These are phyloP conservation scores for Nyctanthes arbortristis DNA, from an alignment of 257 asterid genomes.

Conservation along the genomic window DNA sequence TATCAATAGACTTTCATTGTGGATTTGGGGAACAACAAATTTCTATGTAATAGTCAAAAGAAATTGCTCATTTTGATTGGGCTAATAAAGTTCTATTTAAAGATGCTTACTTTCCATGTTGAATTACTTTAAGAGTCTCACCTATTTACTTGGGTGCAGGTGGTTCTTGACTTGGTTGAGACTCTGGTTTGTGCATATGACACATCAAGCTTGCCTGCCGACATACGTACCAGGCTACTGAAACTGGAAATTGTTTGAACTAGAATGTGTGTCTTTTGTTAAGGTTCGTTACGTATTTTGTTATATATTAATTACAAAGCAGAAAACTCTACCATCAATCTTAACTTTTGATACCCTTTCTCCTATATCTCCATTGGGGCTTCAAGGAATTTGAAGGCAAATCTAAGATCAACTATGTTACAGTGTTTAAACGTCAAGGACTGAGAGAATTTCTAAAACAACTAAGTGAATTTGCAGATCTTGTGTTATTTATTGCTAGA, in stretches of 20 bases:
- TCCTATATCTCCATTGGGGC: conserved; percentile 14
- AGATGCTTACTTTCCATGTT: neutral
- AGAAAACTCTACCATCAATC: neutral
- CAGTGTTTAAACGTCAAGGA: conserved; percentile 95
- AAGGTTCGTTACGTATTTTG: conserved; percentile 45
- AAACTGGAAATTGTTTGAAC: conserved; percentile 86
- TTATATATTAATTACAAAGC: conserved; percentile 4
- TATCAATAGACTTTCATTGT: too few relatives aligned
- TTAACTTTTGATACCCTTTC: conserved; percentile 3
- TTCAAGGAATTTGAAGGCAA: conserved; percentile 76
- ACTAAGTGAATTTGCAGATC: conserved; percentile 86
- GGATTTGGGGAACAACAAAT: neutral
- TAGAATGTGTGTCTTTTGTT: conserved; percentile 59
- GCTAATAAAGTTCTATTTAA: neutral
- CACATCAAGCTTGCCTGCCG: conserved; percentile 72
- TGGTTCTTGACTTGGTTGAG: conserved; percentile 94
- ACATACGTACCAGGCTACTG: conserved; percentile 75
- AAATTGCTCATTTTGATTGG: neutral
- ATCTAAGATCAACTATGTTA: conserved; percentile 85
- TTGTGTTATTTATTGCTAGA: conserved; percentile 89
- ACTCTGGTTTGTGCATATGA: conserved; percentile 89
- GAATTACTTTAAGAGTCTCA: conserved; percentile 11
- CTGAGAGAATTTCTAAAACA: conserved; percentile 67
- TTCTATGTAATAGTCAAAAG: neutral
- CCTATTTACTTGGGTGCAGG: conserved; percentile 50